These are phyloP conservation scores for Eucalyptus sp. DNA, from an alignment of 345 rosid genomes.

Conservation along the genomic window DNA sequence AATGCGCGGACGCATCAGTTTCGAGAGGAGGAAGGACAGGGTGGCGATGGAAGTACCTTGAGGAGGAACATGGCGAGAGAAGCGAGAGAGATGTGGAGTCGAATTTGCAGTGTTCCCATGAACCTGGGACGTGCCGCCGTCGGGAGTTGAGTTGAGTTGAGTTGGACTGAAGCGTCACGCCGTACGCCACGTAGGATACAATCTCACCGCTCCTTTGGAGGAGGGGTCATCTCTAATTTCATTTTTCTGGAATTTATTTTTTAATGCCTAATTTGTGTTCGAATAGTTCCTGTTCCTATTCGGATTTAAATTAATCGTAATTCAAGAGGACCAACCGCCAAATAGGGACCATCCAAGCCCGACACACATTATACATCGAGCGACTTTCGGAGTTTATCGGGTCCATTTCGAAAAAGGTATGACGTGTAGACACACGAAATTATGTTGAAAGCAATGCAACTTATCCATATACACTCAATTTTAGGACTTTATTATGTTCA, in stretches of 20 bases:
- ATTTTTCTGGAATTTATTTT: accelerated
- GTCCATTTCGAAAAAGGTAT: accelerated
- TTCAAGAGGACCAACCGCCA: no score
- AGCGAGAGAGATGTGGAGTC: neutral
- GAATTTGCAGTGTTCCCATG: neutral
- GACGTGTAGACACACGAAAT: accelerated
- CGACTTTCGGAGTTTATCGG: no score
- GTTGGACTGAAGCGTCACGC: neutral
- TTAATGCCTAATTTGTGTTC: neutral
- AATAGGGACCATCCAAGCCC: no score
- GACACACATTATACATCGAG: no score
- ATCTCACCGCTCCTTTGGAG: neutral
- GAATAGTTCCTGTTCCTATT: neutral
- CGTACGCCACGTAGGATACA: neutral
- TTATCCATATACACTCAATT: no score
- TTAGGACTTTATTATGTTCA: no score
- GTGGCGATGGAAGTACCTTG: conserved; percentile 14
- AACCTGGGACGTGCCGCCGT: neutral
- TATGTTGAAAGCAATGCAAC: accelerated
- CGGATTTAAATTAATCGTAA: neutral
- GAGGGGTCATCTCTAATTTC: neutral
- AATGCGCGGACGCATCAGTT: neutral
- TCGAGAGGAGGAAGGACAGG: neutral
- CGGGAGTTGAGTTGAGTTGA: neutral
- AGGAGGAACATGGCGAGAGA: conserved; percentile 54